Evolutionary conservation across 2,329 filamentous ascomycete genomes (phyloP), one percentile per base, ranked within the genome.

Genomic region (Daldinia eschscholtzii): DNA sequence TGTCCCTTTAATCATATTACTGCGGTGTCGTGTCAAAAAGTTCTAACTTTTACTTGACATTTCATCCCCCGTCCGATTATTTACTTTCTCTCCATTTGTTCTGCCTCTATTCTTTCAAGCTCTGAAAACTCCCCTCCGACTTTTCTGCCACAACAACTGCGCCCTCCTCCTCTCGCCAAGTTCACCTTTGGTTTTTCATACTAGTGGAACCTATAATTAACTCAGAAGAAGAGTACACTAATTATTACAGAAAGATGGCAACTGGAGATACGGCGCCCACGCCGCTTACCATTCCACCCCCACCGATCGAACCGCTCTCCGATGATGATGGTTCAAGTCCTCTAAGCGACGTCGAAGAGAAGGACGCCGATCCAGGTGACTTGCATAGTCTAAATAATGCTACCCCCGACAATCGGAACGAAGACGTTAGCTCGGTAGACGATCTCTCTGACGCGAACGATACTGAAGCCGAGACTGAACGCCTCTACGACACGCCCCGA

Each of bases 391-490:
- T 79, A 76, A 66, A 81, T 77, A 20, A 69, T 72, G 48, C 72
- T 61, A 41, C 68, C 10, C 65, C 57, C 69, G 68, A 75, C 65
- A 66, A 68, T 69, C 70, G 74, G 57, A 72, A 75, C 60, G 74
- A 76, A 12, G 72, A 73, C 6, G 64, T 61, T 23, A 76, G 73
- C 73, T 84, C 85, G 7, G 84, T 86, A 72, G 88, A 83, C 73
- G 83, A 87, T 70, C 84, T 88, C 65, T 88, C 89, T 15, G 87
- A 89, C 67, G 84, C 82, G 73, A 88, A 89, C 76, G 88, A 88
- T 79, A 91, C 94, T 3, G 95, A 98, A 81, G 95, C 95, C 37
- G 95, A 98, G 81, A 98, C 95, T 1, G 94, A 98, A 81, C 91
- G 96, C 66, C 86, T 99, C 67, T 96, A 96, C 77, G 90, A 92